Evolutionary conservation across 371 early-diverging fungal species (phyloP).

Genomic region (Dipsacomyces acuminosporus): DNA sequence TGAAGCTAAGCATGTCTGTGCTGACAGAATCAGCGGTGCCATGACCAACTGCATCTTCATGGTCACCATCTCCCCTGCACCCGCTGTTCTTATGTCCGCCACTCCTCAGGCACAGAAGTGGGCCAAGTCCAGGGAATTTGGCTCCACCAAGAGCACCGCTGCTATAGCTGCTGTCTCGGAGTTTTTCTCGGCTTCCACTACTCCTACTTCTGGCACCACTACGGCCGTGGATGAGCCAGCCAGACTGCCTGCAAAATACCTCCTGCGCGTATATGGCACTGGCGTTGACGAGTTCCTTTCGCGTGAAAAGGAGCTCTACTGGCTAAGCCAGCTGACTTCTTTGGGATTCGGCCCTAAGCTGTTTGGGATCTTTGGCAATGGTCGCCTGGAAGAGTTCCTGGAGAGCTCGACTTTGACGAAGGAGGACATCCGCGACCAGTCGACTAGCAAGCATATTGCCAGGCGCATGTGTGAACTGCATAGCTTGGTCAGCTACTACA

Average conservation of each 20-base stretch:
- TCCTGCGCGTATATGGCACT: slow-evolving; percentile 72
- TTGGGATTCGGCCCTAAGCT: slow-evolving; percentile 72
- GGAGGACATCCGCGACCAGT: slow-evolving; percentile 61
- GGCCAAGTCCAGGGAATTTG: slow-evolving; percentile 8
- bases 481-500: slow-evolving; percentile 61
- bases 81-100: slow-evolving; percentile 5
- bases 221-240: neutral
- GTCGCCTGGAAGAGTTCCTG: slow-evolving; percentile 82
- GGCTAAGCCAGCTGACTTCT: slow-evolving; percentile 66
- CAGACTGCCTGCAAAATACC: slow-evolving; percentile 48
- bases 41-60: slow-evolving; percentile 82
- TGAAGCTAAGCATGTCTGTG: slow-evolving; percentile 21
- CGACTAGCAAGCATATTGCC: slow-evolving; percentile 70
- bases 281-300: slow-evolving; percentile 74
- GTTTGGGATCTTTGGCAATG: slow-evolving; percentile 82
- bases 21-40: slow-evolving; percentile 74
- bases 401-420: slow-evolving; percentile 67
- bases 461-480: slow-evolving; percentile 69
- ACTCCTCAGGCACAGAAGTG: slow-evolving; percentile 13
- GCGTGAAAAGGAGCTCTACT: slow-evolving; percentile 72
- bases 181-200: no score
- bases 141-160: no score
- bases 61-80: slow-evolving; percentile 51
- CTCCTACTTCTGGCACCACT: no score
- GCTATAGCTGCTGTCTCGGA: no score